Percentiles rank a stretch among this genome's conserved stretches.
These are phyloP conservation scores for Penicillium pulvis DNA, from an alignment of 495 filamentous ascomycete species.

Conservation along the genomic window DNA sequence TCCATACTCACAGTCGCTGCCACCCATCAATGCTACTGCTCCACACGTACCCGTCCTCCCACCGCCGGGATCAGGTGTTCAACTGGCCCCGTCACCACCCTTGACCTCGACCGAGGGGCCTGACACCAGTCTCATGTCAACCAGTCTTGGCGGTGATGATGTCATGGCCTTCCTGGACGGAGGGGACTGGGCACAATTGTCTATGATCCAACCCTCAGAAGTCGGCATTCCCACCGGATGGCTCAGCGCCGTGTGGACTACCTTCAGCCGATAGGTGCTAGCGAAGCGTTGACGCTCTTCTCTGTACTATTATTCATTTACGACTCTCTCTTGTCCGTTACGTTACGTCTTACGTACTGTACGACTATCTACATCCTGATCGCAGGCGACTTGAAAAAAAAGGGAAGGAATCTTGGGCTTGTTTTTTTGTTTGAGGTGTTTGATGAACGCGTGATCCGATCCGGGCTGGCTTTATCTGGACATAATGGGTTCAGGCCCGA, in stretches of 20 bases:
- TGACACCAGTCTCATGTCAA: slow-evolving; percentile 34
- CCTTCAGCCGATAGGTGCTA: slow-evolving; percentile 31
- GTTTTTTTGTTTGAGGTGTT: neutral
- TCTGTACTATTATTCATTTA: slow-evolving; percentile 15
- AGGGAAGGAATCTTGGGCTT: neutral
- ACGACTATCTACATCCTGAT: slow-evolving; percentile 8
- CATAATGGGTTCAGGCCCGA: too few relatives aligned
- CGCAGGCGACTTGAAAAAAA: slow-evolving; percentile 4
- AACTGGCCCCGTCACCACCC: slow-evolving; percentile 41
- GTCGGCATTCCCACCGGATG: slow-evolving; percentile 42
- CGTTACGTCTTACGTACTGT: slow-evolving; percentile 12
- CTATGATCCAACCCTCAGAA: slow-evolving; percentile 34
- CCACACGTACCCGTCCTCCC: slow-evolving; percentile 39
- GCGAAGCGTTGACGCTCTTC: neutral
- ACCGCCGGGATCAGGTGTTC: slow-evolving; percentile 36
- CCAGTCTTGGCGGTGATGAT: slow-evolving; percentile 49
- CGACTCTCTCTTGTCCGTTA: slow-evolving; percentile 1
- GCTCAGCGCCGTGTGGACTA: slow-evolving; percentile 45
- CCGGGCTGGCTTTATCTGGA: neutral
- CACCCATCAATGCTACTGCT: slow-evolving; percentile 41
- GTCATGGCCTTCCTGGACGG: slow-evolving; percentile 51
- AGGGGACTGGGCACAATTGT: slow-evolving; percentile 42
- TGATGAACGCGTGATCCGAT: neutral
- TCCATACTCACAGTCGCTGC: slow-evolving; percentile 44
- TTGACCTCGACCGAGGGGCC: slow-evolving; percentile 36